Percentiles rank a stretch among this genome's conserved stretches.
These are phyloP conservation scores for Phaeosphaeria sp. DNA, from an alignment of 2,329 filamentous ascomycete genomes.

Conservation along the genomic window DNA sequence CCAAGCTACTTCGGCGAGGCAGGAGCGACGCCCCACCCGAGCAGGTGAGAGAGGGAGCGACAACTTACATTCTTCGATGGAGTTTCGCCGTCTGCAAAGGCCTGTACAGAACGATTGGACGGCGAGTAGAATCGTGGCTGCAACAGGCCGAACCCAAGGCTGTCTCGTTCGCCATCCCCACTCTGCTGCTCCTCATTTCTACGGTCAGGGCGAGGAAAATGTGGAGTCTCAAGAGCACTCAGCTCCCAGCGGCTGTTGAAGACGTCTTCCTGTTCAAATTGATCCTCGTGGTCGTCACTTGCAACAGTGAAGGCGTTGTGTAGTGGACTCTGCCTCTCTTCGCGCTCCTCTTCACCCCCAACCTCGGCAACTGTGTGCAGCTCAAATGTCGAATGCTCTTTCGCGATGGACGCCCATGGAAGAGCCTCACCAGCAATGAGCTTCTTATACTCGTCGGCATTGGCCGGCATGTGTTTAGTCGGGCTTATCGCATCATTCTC, in stretches of 20 bases:
- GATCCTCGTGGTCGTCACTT: not conserved
- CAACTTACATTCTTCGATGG: conserved; percentile 44
- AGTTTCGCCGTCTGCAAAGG: conserved; percentile 27
- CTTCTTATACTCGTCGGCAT: conserved; percentile 35
- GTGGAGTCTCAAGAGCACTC: not conserved
- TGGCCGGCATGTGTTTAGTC: conserved; percentile 29
- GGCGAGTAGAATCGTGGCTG: conserved; percentile 43
- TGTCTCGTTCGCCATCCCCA: conserved; percentile 5
- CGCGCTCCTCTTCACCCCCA: not conserved
- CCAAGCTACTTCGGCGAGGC: conserved; percentile 2
- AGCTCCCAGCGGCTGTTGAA: conserved; percentile 15
- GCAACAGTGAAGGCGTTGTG: not conserved
- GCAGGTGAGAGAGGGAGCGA: conserved; percentile 15
- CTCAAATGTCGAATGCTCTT: conserved; percentile 7
- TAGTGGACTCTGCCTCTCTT: not conserved
- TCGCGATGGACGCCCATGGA: conserved; percentile 21
- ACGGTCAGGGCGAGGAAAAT: conserved; percentile 14
- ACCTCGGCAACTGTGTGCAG: not conserved
- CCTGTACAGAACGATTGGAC: conserved; percentile 22
- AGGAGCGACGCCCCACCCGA: conserved; percentile 9
- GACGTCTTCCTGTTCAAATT: conserved; percentile 7
- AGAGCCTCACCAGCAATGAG: conserved; percentile 32
- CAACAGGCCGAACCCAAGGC: conserved; percentile 13
- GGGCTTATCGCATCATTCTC: conserved; percentile 24
- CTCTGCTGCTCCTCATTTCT: conserved; percentile 21